A percentile compares a stretch with the other conserved stretches of the same genome.
Conservation (phyloP, 768 basidiomycete species). For the Thelephora aurantiotincta region DNA sequence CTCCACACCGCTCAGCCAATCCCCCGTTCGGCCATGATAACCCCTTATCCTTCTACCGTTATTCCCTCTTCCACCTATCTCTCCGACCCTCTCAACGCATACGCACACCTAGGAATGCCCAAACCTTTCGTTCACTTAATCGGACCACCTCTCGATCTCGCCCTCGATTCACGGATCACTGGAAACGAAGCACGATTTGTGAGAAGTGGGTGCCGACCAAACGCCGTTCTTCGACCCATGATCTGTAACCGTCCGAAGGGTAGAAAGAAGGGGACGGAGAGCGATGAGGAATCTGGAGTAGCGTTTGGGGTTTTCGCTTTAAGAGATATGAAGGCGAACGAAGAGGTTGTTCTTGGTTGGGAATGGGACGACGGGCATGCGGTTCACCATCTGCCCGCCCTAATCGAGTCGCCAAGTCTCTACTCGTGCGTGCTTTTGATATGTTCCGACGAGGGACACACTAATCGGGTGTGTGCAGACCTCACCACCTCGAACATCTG, state of each 20-base stretch:
- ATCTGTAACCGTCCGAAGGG: slow-evolving; percentile 18
- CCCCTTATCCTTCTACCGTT: slow-evolving; percentile 50
- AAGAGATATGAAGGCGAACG: slow-evolving; percentile 56
- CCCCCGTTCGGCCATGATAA: slow-evolving; percentile 38
- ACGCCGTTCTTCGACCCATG: slow-evolving; percentile 30
- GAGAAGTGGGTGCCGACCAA: slow-evolving; percentile 41
- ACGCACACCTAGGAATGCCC: slow-evolving; percentile 67
- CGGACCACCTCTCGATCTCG: slow-evolving; percentile 62
- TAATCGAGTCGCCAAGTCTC: slow-evolving; percentile 40
- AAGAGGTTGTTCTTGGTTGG: slow-evolving; percentile 87
- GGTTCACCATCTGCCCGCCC: slow-evolving; percentile 61
- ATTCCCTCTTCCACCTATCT: slow-evolving; percentile 58
- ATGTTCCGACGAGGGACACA: not conserved
- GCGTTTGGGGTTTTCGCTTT: slow-evolving; percentile 74
- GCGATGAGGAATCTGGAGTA: slow-evolving; percentile 24
- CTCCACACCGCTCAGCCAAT: slow-evolving; percentile 52
- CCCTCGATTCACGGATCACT: slow-evolving; percentile 63
- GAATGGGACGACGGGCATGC: slow-evolving; percentile 94
- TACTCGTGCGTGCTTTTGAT: slow-evolving; percentile 35
- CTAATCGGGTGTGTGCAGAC: slow-evolving; percentile 17
- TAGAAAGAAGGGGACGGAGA: slow-evolving; percentile 5
- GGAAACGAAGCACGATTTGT: slow-evolving; percentile 55
- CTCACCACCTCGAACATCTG: slow-evolving; percentile 34
- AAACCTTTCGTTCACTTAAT: slow-evolving; percentile 75
- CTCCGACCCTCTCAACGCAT: slow-evolving; percentile 74